phyloP scores from a whole-genome alignment of 371 early-diverging fungal genomes.

The Phascolomyces articulosus region DNA sequence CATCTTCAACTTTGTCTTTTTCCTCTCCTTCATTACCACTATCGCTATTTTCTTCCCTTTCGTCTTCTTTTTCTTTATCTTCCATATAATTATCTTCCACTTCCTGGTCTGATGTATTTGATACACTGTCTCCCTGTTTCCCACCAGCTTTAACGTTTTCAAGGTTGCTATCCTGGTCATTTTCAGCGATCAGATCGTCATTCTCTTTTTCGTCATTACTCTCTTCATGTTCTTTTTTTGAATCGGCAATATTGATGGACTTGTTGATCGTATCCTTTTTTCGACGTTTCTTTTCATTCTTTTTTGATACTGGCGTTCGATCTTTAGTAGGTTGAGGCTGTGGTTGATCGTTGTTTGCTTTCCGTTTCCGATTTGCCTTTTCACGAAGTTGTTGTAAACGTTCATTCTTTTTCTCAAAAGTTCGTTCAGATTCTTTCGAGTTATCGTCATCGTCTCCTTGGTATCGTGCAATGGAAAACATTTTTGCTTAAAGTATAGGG shows the following conservation, averaged over 20 bases:
- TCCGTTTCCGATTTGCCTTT: constrained; percentile 18
- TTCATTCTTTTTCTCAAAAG: constrained; percentile 18
- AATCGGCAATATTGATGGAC: not conserved
- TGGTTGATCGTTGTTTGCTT: constrained; percentile 8
- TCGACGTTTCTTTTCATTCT: constrained; percentile 13
- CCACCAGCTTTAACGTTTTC: not conserved
- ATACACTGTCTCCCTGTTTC: not conserved
- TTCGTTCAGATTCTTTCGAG: constrained; percentile 9
- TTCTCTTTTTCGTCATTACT: not conserved
- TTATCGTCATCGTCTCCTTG: constrained; percentile 15
- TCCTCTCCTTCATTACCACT: constrained; percentile 1
- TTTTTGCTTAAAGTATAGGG: not conserved
- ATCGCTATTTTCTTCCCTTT: not conserved
- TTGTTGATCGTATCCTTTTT: not conserved
- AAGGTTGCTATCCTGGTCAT: not conserved
- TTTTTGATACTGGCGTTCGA: not conserved
- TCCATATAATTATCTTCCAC: not conserved
- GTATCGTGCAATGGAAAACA: constrained; percentile 25
- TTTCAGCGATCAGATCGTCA: no score
- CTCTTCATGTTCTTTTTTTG: not conserved
- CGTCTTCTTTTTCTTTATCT: not conserved
- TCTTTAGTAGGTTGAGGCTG: not conserved
- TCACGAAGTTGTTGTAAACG: constrained; percentile 12
- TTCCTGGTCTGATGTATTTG: not conserved
- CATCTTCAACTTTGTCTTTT: constrained; percentile 17